Evolutionary conservation across 352 stramenopile species (phyloP).

Genomic region (Globisporangium echinulatum): DNA sequence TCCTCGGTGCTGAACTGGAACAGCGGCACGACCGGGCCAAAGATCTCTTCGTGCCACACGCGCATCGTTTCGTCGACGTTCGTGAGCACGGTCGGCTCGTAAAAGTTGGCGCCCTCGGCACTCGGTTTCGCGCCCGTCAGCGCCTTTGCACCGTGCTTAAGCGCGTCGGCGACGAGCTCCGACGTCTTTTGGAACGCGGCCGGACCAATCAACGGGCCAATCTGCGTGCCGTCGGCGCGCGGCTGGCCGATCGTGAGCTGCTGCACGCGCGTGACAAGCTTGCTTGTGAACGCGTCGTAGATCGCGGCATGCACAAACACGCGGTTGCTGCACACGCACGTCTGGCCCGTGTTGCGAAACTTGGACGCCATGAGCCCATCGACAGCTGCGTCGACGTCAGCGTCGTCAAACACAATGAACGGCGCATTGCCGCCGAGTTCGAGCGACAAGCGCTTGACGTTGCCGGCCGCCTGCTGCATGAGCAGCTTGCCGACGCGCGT

Average conservation of each 20-base stretch:
- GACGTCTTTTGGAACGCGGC: slow-evolving; percentile 86
- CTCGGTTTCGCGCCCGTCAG: slow-evolving; percentile 78
- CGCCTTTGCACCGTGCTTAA: slow-evolving; percentile 87
- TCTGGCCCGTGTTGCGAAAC: slow-evolving; percentile 89
- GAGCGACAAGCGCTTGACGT: slow-evolving; percentile 79
- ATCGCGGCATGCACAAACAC: slow-evolving; percentile 93
- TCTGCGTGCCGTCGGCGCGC: slow-evolving; percentile 55
- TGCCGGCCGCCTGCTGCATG: slow-evolving; percentile 70
- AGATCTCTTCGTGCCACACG: slow-evolving; percentile 92
- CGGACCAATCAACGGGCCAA: slow-evolving; percentile 94
- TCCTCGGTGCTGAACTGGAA: slow-evolving; percentile 92
- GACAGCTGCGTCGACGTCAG: slow-evolving; percentile 73
- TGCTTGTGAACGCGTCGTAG: slow-evolving; percentile 90
- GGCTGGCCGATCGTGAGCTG: slow-evolving; percentile 88
- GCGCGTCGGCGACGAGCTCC: slow-evolving; percentile 82
- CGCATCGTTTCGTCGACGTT: slow-evolving; percentile 82
- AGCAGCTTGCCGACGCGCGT: slow-evolving; percentile 76
- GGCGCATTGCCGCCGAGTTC: slow-evolving; percentile 92
- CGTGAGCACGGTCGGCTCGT: slow-evolving; percentile 91
- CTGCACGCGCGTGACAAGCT: slow-evolving; percentile 63
- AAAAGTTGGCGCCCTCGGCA: slow-evolving; percentile 82
- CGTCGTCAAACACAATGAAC: slow-evolving; percentile 91
- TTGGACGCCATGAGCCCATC: slow-evolving; percentile 83
- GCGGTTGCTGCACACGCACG: slow-evolving; percentile 86
- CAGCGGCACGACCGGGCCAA: slow-evolving; percentile 93